Base-by-base conservation (phyloP, 208 protist species). In the Leishmania mexicana region DNA sequence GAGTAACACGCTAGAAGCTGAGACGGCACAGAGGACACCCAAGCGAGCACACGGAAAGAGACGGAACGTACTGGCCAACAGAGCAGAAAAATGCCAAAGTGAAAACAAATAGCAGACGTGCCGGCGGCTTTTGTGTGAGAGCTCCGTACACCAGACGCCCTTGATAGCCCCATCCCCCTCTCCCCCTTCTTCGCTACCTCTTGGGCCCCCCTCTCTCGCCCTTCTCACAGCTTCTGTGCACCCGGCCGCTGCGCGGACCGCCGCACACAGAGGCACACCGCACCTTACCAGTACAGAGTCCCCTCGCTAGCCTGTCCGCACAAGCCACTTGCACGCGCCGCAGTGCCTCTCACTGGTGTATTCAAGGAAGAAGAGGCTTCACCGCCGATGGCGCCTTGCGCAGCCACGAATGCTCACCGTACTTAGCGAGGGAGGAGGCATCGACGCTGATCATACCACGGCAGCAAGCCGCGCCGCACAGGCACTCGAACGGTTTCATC, bases 401-500 rank as follows among this genome's bases (percentile, higher is more conserved):
- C 67, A 94, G 87, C 94, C 92, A 97, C 60, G 88, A 71, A 68
- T 95, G 60, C 8, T 85, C 86, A 40, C 92, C 92, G 62, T 97
- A 97, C 76, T 92, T 91, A 13, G 47, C 51, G 2, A 96, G 80
- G 2, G 88, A 81, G 15, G 76, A 84, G 45, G 89, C 88, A 72
- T 97, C 91, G 15, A 92, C 83, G 47, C 78, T 42, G 80, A 97
- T 93, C 24, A 82, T 38, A 24, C 89, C 88, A 62, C 94, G 92
- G 81, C 94, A 97, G 76, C 79, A 87, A 17, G 65, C 45, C n/a
- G 90, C 74, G 7, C 90, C 91, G 68, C 94, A 97, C 28, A 90
- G 76, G 78, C 94, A 97, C n/a, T 87, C 53, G 83, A 97, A 97
- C 5, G 92, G 90, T 75, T 95, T 95, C 94, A 97, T 97, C 47